Evolutionary conservation across 257 asterid genomes (phyloP).

Genomic region (Solanum gracilifrons): DNA sequence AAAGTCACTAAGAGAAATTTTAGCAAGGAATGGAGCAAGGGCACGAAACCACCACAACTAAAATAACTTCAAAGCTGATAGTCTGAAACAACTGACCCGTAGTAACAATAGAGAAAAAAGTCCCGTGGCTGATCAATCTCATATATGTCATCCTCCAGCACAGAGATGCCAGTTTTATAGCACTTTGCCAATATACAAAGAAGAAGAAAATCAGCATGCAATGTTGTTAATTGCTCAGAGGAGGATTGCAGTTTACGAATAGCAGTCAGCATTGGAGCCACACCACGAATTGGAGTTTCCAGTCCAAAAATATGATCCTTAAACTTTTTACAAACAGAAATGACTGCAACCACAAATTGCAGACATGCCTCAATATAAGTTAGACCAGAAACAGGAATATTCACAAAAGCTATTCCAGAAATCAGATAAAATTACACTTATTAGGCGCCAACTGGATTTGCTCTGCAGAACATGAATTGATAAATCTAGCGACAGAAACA

Average conservation of each 20-base stretch:
- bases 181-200: conserved; percentile 76
- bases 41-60: neutral
- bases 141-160: conserved; percentile 59
- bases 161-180: conserved; percentile 62
- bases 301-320: conserved; percentile 60
- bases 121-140: conserved; percentile 91
- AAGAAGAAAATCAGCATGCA: conserved; percentile 83
- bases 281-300: conserved; percentile 79
- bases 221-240: conserved; percentile 67
- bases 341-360: conserved; percentile 40
- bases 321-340: conserved; percentile 70
- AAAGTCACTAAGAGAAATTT: neutral
- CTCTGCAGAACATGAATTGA: conserved; percentile 51
- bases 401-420: neutral
- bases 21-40: neutral
- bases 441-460: conserved; percentile 81
- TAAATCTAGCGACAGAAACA: conserved; percentile 49
- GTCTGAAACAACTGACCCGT: conserved; percentile 51
- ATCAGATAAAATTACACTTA: conserved; percentile 38
- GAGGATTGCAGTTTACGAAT: conserved; percentile 62
- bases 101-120: conserved; percentile 75
- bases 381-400: neutral
- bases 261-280: conserved; percentile 70
- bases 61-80: neutral
- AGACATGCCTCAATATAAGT: conserved; percentile 10